Percentiles rank a stretch among this genome's conserved stretches.
Conservation (phyloP, 441 rosid species). For the Arabidopsis hybrid region DNA sequence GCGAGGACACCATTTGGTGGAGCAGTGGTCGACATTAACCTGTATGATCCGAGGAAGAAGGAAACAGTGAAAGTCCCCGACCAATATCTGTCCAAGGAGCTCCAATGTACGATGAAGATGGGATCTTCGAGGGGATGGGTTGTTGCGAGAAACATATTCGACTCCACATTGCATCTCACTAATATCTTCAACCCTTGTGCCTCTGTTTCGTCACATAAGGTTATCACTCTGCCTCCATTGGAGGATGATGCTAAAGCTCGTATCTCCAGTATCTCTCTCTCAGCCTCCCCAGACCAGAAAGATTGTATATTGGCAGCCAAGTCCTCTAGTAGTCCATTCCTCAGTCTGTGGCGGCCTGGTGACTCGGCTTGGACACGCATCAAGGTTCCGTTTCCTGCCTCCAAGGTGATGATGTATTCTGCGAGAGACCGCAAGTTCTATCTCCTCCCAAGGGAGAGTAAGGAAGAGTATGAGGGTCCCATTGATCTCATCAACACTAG, state of each 20-base stretch:
- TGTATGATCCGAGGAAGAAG: conserved; percentile 8
- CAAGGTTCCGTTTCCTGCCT: background rate
- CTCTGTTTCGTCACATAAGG: conserved; percentile 25
- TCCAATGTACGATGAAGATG: background rate
- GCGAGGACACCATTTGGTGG: background rate
- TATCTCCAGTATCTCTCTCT: conserved; percentile 11
- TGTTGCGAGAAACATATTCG: background rate
- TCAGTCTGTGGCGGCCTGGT: conserved; percentile 24
- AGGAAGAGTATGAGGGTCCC: background rate
- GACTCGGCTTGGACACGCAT: conserved; percentile 11
- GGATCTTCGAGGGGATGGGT: conserved; percentile 13
- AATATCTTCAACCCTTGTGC: conserved; percentile 29
- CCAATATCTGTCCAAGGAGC: background rate
- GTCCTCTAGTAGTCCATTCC: background rate
- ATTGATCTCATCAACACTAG: background rate
- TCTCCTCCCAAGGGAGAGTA: background rate
- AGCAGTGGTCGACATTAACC: background rate
- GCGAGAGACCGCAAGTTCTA: background rate
- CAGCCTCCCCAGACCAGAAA: conserved; percentile 21
- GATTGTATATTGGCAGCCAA: conserved; percentile 23
- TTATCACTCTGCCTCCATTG: conserved; percentile 17
- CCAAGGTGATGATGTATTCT: background rate
- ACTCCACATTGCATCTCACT: background rate
- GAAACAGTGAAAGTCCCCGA: background rate
- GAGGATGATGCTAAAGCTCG: background rate